Evolutionary conservation across 2,329 filamentous ascomycete genomes (phyloP).

Genomic region (Trichoderma sp.): DNA sequence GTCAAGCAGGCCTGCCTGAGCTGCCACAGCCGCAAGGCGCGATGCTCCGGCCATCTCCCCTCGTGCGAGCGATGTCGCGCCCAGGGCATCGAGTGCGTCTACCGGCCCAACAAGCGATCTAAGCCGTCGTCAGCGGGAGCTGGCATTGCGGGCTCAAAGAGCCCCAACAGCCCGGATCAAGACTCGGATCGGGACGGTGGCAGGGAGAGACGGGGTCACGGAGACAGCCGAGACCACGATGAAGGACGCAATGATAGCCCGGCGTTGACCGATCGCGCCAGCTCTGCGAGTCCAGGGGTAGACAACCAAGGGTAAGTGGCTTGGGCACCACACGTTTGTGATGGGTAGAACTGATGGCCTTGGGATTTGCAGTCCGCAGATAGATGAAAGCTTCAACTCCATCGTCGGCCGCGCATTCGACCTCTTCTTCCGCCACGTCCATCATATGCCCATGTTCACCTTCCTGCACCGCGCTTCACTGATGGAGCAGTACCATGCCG

Average conservation of each 20-base stretch:
- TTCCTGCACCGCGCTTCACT: slow-evolving; percentile 62
- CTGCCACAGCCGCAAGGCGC: slow-evolving; percentile 61
- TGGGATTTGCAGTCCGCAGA: slow-evolving; percentile 36
- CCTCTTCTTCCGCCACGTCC: slow-evolving; percentile 60
- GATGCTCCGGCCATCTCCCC: slow-evolving; percentile 60
- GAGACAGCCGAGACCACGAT: slow-evolving; percentile 30
- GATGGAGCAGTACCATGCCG: slow-evolving; percentile 61
- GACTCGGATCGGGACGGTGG: slow-evolving; percentile 35
- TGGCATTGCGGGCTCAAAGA: slow-evolving; percentile 31
- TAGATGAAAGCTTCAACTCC: slow-evolving; percentile 51
- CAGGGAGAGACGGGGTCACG: not conserved
- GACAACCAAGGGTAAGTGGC: slow-evolving; percentile 41
- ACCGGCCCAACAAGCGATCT: slow-evolving; percentile 52
- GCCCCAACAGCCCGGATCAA: slow-evolving; percentile 42
- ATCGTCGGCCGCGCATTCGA: slow-evolving; percentile 57
- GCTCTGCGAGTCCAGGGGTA: slow-evolving; percentile 40
- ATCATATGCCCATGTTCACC: slow-evolving; percentile 61
- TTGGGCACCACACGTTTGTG: not conserved
- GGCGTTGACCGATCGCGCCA: slow-evolving; percentile 41
- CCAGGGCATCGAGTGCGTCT: slow-evolving; percentile 59
- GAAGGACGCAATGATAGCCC: slow-evolving; percentile 43
- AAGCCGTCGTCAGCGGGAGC: slow-evolving; percentile 33
- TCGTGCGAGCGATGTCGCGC: slow-evolving; percentile 54
- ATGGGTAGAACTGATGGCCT: not conserved
- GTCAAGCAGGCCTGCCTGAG: slow-evolving; percentile 60